A percentile compares a stretch with the other conserved stretches of the same genome.
Evolutionary conservation across 495 filamentous ascomycete genomes (phyloP).

Genomic region (Apodospora peruviana): DNA sequence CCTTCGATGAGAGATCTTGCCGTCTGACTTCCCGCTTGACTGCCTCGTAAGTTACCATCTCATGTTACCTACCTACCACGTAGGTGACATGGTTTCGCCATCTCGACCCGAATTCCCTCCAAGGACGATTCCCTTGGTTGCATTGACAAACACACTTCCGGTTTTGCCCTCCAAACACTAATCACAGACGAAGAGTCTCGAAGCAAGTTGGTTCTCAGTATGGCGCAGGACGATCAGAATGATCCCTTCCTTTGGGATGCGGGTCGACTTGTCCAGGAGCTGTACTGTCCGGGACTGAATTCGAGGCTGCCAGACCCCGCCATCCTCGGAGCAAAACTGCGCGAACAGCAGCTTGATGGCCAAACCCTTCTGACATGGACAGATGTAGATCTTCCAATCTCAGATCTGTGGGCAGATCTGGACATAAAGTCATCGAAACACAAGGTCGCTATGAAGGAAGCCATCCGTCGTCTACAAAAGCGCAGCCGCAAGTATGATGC

Average conservation of each 20-base stretch:
- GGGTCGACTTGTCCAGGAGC: constrained; percentile 57
- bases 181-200: no score
- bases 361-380: constrained; percentile 49
- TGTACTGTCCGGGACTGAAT: constrained; percentile 50
- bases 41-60: no score
- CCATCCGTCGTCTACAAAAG: constrained; percentile 22
- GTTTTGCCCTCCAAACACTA: no score
- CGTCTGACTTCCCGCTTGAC: no score
- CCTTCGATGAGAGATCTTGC: no score
- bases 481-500: constrained; percentile 27
- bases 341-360: constrained; percentile 57
- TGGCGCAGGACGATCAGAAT: constrained; percentile 18
- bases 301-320: constrained; percentile 47
- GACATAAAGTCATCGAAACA: constrained; percentile 28
- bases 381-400: constrained; percentile 14
- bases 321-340: constrained; percentile 47
- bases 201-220: constrained; percentile 2
- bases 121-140: no score
- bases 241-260: constrained; percentile 67
- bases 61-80: no score
- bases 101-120: no score
- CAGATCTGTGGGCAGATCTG: constrained; percentile 23
- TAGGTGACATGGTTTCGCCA: no score
- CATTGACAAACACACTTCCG: no score
- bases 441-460: constrained; percentile 25